Evolutionary conservation across 257 asterid genomes (phyloP).

Genomic region (Solanum appendiculatum): DNA sequence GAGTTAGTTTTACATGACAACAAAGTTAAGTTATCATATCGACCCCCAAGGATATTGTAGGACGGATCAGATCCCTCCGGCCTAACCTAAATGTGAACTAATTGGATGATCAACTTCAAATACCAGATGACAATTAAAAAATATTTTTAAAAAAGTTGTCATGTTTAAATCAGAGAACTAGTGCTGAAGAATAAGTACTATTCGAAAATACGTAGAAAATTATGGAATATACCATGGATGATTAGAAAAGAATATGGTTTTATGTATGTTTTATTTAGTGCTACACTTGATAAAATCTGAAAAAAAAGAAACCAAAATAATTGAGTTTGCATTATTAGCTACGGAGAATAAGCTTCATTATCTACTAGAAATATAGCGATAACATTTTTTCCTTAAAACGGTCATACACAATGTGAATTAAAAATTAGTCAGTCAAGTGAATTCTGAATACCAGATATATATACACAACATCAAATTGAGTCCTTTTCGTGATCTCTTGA

Average conservation of each 20-base stretch:
- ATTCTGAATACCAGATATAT: background rate
- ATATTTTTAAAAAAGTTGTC: background rate
- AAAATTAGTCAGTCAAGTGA: background rate
- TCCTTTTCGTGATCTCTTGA: background rate
- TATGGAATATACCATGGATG: background rate
- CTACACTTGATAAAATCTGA: background rate
- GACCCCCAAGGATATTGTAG: background rate
- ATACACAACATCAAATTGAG: background rate
- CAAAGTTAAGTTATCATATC: background rate
- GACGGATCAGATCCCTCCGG: background rate
- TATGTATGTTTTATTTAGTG: background rate
- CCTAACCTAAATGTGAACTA: background rate
- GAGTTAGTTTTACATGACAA: too few relatives aligned
- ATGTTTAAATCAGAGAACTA: background rate
- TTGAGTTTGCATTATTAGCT: background rate
- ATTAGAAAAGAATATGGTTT: background rate
- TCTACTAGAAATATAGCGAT: background rate
- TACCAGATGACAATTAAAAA: background rate
- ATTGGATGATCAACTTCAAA: background rate
- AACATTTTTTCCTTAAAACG: background rate
- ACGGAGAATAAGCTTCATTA: background rate
- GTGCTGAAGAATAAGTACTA: background rate
- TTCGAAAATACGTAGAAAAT: background rate
- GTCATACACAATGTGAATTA: background rate
- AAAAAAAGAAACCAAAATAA: background rate